These are phyloP conservation scores for Tetracladium marchalianum DNA, from an alignment of 495 filamentous ascomycete species.

Conservation along the genomic window DNA sequence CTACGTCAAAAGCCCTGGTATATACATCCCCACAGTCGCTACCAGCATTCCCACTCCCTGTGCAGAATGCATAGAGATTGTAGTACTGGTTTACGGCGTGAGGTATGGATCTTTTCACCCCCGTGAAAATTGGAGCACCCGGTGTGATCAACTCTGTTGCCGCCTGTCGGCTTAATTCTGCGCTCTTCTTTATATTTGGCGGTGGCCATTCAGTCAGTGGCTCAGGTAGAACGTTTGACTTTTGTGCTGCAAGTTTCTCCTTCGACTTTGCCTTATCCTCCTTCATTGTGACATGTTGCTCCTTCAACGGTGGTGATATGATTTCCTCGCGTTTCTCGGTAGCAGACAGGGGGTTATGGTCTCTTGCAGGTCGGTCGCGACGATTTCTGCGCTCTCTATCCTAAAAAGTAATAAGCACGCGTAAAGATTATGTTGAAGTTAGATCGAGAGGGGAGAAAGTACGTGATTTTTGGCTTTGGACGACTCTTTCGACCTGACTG, in stretches of 20 bases:
- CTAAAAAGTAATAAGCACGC: background rate
- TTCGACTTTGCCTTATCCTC: too few species aligned
- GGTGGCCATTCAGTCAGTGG: constrained; percentile 17
- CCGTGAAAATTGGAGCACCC: constrained; percentile 16
- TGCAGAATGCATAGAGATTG: constrained; percentile 32
- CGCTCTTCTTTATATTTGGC: background rate
- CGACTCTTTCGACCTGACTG: background rate
- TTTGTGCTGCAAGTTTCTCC: too few species aligned
- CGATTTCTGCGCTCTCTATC: constrained; percentile 7
- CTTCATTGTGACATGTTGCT: too few species aligned
- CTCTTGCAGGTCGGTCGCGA: background rate
- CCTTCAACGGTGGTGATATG: background rate
- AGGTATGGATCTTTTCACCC: constrained; percentile 6
- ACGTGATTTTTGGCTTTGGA: background rate
- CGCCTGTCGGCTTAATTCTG: constrained; percentile 9
- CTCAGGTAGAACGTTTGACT: background rate
- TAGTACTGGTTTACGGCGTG: constrained; percentile 29
- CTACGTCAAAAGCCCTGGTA: constrained; percentile 14
- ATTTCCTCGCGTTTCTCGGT: background rate
- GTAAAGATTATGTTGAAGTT: background rate
- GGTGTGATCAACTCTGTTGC: constrained; percentile 16
- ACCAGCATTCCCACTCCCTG: constrained; percentile 6
- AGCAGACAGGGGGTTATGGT: background rate
- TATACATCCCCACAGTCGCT: constrained; percentile 4
- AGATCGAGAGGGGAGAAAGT: too few species aligned